Conservation (phyloP, 805 yeast species). For the Saitoella complicata region DNA sequence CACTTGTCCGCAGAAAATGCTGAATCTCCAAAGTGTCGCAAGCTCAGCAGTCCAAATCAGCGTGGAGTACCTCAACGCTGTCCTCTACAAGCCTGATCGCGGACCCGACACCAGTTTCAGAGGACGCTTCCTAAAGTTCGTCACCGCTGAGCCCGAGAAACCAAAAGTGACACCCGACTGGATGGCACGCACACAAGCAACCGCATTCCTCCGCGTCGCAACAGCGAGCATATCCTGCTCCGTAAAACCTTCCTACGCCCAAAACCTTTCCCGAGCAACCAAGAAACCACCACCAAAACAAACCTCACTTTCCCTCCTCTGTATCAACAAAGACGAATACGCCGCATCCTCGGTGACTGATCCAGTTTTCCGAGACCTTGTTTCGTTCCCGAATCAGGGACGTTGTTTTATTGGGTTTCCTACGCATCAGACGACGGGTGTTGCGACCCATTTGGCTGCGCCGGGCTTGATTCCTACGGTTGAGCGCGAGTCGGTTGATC, state of each 20-base stretch:
- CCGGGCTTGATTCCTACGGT: constrained; percentile 28
- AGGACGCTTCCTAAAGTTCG: background rate
- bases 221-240: constrained; percentile 20
- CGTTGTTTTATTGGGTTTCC: constrained; percentile 26
- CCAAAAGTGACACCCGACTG: constrained; percentile 10
- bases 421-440: constrained; percentile 25
- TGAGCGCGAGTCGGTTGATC: constrained; percentile 28
- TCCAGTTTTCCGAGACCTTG: constrained; percentile 12
- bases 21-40: background rate
- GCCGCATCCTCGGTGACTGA: constrained; percentile 18
- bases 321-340: constrained; percentile 17
- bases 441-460: constrained; percentile 23
- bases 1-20: background rate
- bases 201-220: constrained; percentile 18
- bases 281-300: constrained; percentile 26
- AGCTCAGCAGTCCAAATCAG: constrained; percentile 12
- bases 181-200: constrained; percentile 17
- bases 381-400: background rate
- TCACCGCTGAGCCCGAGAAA: constrained; percentile 14
- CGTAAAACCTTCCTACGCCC: constrained; percentile 19
- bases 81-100: too few relatives aligned
- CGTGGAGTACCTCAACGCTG: constrained; percentile 19
- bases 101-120: too few relatives aligned
- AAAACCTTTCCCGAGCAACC: constrained; percentile 22
- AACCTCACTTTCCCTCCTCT: constrained; percentile 21